Base-by-base conservation (phyloP, 2,329 filamentous ascomycete species). In the Botrytis fragariae region DNA sequence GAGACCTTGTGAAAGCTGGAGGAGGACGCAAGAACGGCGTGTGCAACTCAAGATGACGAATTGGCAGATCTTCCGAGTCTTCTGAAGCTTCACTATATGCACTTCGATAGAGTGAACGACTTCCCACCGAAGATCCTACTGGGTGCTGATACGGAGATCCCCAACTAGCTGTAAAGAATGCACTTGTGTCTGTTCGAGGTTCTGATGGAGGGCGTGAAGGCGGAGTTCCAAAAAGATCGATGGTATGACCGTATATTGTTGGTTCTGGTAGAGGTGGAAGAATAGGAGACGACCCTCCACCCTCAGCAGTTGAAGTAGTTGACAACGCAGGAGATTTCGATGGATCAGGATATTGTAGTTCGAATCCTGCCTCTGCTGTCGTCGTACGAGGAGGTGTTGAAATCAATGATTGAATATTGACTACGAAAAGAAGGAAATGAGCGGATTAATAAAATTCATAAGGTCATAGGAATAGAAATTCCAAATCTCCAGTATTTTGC, bases 101-200 rank as follows among this genome's bases (percentile, higher is more conserved):
- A 72, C 76, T 72, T 60, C 71, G 60, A 42, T 72, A 72, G 72
- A 78, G 75, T 3, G 77, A 78, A 39, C 72, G 74, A 29, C 74
- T 70, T 29, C 74, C 71, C n/a, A 48, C 48, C 16, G 69, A 64
- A 25, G 62, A 68, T 44, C 51, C 61, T 20, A 86, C 84, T 57
- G 91, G 87, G 75, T 87, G 87, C 72, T 92, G 91, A 83, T 97
- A 97, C 35, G 95, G 95, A 71, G 94, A 97, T 73, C 95, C 95
- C 94, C 95, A 97, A 81, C 92, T 95, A 67, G 94, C 92, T 64
- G 93, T 96, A 74, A 87, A 86, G 81, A 88, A 90, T 75, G 81
- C 75, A 79, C 79, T 77, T 85, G 84, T 79, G 22, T 78, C 77
- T 37, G 77, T 77, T 73, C 54, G 76, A 73, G 54, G 57, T 61